These are phyloP conservation scores for Colletotrichum spaethianum DNA, from an alignment of 2,329 filamentous ascomycete genomes.

Conservation along the genomic window DNA sequence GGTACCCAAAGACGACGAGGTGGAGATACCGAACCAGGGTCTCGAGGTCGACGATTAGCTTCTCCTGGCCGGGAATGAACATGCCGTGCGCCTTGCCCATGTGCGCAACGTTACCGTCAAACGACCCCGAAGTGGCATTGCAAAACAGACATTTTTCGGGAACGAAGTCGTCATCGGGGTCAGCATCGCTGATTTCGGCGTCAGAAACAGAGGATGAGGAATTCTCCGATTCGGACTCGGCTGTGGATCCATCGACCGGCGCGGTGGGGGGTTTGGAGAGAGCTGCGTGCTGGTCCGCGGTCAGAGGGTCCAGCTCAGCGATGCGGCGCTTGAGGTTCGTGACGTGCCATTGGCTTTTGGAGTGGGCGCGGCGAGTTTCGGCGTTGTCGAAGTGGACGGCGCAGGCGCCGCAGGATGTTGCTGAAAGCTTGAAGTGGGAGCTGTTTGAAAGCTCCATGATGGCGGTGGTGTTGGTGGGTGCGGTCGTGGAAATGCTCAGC, in stretches of 20 bases:
- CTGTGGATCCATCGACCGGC: neutral
- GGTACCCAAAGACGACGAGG: slow-evolving; percentile 62
- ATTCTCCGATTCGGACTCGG: slow-evolving; percentile 6
- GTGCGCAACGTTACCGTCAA: slow-evolving; percentile 59
- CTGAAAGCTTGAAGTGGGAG: slow-evolving; percentile 37
- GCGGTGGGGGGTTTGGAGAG: neutral
- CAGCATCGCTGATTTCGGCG: neutral
- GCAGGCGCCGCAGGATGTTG: slow-evolving; percentile 35
- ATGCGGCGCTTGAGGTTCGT: slow-evolving; percentile 38
- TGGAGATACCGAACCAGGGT: slow-evolving; percentile 63
- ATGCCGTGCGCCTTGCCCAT: slow-evolving; percentile 66
- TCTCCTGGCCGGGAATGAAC: slow-evolving; percentile 55
- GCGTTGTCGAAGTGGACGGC: slow-evolving; percentile 29
- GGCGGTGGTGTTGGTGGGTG: slow-evolving; percentile 1
- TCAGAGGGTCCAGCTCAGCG: slow-evolving; percentile 23
- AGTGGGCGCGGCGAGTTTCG: slow-evolving; percentile 32
- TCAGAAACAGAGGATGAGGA: slow-evolving; percentile 26
- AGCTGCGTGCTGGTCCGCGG: slow-evolving; percentile 25
- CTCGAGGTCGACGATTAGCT: slow-evolving; percentile 61
- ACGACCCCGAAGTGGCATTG: slow-evolving; percentile 44
- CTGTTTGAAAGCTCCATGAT: slow-evolving; percentile 12
- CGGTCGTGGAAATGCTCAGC: neutral
- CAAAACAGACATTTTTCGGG: slow-evolving; percentile 61
- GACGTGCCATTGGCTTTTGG: slow-evolving; percentile 37
- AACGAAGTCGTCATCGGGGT: slow-evolving; percentile 42